These are phyloP conservation scores for Colletotrichum sp. DNA, from an alignment of 2,329 filamentous ascomycete genomes.

Conservation along the genomic window DNA sequence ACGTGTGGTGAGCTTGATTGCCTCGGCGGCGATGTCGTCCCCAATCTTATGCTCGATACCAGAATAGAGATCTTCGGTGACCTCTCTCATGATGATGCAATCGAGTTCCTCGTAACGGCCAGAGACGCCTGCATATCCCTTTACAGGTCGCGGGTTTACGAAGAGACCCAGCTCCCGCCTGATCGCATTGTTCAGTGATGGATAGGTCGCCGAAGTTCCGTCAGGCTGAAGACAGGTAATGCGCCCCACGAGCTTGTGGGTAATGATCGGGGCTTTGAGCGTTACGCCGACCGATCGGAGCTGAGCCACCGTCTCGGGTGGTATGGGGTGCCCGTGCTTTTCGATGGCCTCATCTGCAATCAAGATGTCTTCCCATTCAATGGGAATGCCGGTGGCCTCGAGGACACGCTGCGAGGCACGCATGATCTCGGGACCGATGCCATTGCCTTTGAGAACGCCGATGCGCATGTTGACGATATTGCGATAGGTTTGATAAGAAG, in stretches of 20 bases:
- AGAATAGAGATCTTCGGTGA: conserved; percentile 97
- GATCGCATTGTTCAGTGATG: background rate
- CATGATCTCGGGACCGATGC: background rate
- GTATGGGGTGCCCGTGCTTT: background rate
- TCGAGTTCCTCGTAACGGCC: conserved; percentile 56
- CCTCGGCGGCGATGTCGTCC: conserved; percentile 79
- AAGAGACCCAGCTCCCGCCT: background rate
- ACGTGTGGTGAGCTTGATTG: conserved; percentile 69
- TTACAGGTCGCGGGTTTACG: background rate
- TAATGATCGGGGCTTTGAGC: background rate
- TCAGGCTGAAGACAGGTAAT: background rate
- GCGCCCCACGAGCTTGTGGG: background rate
- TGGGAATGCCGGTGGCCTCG: background rate
- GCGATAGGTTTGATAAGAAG: background rate
- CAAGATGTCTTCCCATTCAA: background rate
- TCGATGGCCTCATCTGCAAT: background rate
- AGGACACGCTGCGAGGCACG: background rate
- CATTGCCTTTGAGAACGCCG: background rate
- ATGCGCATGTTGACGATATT: background rate
- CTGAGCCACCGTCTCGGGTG: background rate
- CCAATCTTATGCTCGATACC: conserved; percentile 83
- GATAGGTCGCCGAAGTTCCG: background rate
- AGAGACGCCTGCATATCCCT: background rate
- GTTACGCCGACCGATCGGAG: background rate
- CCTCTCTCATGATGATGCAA: conserved; percentile 97